These are phyloP conservation scores for Cytospora piceae DNA, from an alignment of 2,329 filamentous ascomycete species.

Conservation along the genomic window DNA sequence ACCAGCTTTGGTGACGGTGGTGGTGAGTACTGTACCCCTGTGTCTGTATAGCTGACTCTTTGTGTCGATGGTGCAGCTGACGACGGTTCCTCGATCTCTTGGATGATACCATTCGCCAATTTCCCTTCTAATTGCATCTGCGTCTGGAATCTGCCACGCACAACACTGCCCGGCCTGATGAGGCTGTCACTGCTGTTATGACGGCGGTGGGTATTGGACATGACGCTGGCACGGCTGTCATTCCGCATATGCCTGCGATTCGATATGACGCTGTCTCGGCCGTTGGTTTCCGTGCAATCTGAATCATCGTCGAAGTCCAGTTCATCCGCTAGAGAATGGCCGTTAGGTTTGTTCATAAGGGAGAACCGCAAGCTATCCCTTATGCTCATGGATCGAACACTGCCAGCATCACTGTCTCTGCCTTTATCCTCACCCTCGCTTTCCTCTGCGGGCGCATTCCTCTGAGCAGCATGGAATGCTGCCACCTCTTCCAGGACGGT, in stretches of 20 bases:
- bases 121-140: constrained; percentile 50
- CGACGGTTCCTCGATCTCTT: constrained; percentile 51
- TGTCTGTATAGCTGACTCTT: constrained; percentile 68
- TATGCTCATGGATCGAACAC: constrained; percentile 74
- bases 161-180: constrained; percentile 58
- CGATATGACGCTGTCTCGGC: constrained; percentile 65
- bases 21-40: constrained; percentile 82
- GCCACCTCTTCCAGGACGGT: constrained; percentile 83
- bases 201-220: constrained; percentile 54
- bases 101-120: constrained; percentile 55
- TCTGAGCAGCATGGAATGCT: constrained; percentile 61
- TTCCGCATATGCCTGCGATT: constrained; percentile 54
- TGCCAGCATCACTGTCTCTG: constrained; percentile 72
- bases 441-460: constrained; percentile 42
- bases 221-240: constrained; percentile 60
- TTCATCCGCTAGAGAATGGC: constrained; percentile 86
- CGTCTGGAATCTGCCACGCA: constrained; percentile 58
- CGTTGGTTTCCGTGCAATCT: constrained; percentile 71
- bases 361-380: constrained; percentile 76
- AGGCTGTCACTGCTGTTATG: constrained; percentile 64
- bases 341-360: constrained; percentile 66
- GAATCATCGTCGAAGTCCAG: constrained; percentile 85
- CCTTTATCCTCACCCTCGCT: constrained; percentile 62
- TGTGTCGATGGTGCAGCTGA: constrained; percentile 40
- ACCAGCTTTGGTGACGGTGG: constrained; percentile 69